These are phyloP conservation scores for Boletus subcaerulescens DNA, from an alignment of 768 basidiomycete species.

Conservation along the genomic window DNA sequence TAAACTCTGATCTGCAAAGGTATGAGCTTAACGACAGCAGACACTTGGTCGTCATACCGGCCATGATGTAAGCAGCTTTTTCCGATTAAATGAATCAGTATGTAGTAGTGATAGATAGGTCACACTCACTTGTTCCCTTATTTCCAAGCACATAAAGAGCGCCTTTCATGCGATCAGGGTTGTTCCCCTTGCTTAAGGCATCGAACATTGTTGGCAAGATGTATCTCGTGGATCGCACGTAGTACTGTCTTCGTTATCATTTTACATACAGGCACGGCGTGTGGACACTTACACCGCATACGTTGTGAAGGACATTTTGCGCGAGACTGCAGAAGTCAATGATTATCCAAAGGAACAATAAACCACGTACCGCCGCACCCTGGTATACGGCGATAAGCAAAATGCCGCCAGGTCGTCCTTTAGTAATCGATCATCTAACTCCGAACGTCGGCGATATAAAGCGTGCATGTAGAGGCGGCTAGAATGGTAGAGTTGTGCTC, in stretches of 20 bases:
- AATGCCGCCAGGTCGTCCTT: conserved; percentile 62
- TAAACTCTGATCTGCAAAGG: conserved; percentile 48
- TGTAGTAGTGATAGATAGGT: not conserved
- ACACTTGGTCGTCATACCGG: conserved; percentile 43
- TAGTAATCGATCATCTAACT: conserved; percentile 69
- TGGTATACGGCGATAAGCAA: conserved; percentile 76
- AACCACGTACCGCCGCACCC: conserved; percentile 61
- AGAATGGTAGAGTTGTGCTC: conserved; percentile 76
- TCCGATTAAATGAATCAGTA: conserved; percentile 8
- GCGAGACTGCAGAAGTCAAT: conserved; percentile 50
- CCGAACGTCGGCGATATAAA: conserved; percentile 68
- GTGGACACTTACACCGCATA: conserved; percentile 52
- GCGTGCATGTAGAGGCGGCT: conserved; percentile 76
- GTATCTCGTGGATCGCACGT: conserved; percentile 66
- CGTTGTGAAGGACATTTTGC: conserved; percentile 61
- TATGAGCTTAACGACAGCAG: conserved; percentile 7
- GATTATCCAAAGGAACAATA: not conserved
- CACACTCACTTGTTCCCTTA: conserved; percentile 58
- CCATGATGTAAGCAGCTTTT: conserved; percentile 64
- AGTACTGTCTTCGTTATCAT: conserved; percentile 46
- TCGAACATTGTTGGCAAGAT: conserved; percentile 58
- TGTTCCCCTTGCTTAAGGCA: conserved; percentile 67
- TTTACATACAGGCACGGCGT: not conserved
- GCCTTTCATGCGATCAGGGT: conserved; percentile 95
- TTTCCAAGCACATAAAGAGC: conserved; percentile 79